Base-by-base conservation (phyloP, 2,329 filamentous ascomycete genomes). In the Niveomyces coronatus region DNA sequence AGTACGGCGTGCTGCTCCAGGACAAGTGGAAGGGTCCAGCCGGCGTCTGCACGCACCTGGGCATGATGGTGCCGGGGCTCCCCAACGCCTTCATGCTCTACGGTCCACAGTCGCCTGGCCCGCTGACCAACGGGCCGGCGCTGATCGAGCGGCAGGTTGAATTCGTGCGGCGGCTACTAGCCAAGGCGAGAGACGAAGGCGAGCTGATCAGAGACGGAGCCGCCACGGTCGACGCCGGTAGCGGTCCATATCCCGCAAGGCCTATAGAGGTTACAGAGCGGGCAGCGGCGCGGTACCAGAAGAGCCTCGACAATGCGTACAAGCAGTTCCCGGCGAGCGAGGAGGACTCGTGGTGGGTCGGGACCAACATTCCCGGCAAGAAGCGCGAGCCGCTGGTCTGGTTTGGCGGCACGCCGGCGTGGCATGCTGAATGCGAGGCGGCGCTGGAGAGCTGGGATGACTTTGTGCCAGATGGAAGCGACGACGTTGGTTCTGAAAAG, bases 51-150 rank as follows among this genome's bases (percentile, higher is more conserved):
- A 51, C 48, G 4, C 44, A 47, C 17, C 37, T 51, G 7, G 48
- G 49, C 17, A 49, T 51, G 42, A 47, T 50, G 48, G 23, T 43
- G 2, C 36, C 46, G 1, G 45, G 40, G 4, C 31, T 40, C 11
- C 50, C 50, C 2, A 52, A 49, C 6, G 44, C 44, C 13, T 51
- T 51, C 18, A 30, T 53, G 28, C 17, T 53, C 8, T 52, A 53
- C 20, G 50, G 50, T 2, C 51, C 49, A 3, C 49, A 51, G 41
- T 44, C 44, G 9, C 46, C 48, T 0, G 48, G 46, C 0, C 37
- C 44, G 8, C 40, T 45, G 14, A 34, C 43, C 9, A 50, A 51
- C 16, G 45, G 41, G 4, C 49, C 48, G 14, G 17, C 43, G 3
- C 50, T 52, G 17, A 43, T 52, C 8, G 48, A 50, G 30, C 17